Conservation (phyloP, 495 filamentous ascomycete species). For the Jackrogersella multiformis region DNA sequence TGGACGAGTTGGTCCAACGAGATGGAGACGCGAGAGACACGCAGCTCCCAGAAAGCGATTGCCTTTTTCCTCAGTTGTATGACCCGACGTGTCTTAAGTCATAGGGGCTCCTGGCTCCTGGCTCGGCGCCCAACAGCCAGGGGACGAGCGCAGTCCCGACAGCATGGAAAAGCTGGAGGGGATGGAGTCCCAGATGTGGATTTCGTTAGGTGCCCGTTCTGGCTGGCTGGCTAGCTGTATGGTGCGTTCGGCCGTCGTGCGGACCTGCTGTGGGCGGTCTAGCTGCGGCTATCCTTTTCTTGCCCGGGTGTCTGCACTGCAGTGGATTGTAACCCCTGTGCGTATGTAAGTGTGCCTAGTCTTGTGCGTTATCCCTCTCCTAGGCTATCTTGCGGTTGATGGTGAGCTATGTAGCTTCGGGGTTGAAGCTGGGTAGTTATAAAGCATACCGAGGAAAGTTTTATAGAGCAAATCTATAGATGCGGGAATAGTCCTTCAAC, state of each 20-base stretch:
- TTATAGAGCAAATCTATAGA: too few species aligned
- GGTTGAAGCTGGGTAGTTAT: not conserved
- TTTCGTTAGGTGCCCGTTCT: conserved; percentile 33
- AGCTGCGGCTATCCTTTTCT: conserved; percentile 44
- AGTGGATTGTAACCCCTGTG: conserved; percentile 34
- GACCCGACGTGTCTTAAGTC: conserved; percentile 39
- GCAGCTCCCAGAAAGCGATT: conserved; percentile 31
- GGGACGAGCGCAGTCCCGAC: conserved; percentile 24
- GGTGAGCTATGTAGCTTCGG: not conserved
- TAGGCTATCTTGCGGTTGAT: not conserved
- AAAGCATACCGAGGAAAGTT: not conserved
- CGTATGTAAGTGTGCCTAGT: conserved; percentile 19
- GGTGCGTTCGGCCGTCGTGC: conserved; percentile 31
- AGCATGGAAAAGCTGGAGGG: conserved; percentile 20
- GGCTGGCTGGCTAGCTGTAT: conserved; percentile 24
- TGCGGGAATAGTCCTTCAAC: not conserved
- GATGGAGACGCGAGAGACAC: conserved; percentile 41
- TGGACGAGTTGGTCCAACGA: conserved; percentile 37
- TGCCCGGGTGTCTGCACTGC: conserved; percentile 42
- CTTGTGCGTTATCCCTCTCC: conserved; percentile 12
- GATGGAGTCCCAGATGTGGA: conserved; percentile 1
- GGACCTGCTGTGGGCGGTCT: conserved; percentile 36
- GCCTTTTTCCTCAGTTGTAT: conserved; percentile 36
- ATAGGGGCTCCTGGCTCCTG: conserved; percentile 9
- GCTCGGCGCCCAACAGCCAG: conserved; percentile 6